Evolutionary conservation across 225 moss, liverwort and hornwort species (phyloP).

Genomic region (Rhytidiadelphus loreus): DNA sequence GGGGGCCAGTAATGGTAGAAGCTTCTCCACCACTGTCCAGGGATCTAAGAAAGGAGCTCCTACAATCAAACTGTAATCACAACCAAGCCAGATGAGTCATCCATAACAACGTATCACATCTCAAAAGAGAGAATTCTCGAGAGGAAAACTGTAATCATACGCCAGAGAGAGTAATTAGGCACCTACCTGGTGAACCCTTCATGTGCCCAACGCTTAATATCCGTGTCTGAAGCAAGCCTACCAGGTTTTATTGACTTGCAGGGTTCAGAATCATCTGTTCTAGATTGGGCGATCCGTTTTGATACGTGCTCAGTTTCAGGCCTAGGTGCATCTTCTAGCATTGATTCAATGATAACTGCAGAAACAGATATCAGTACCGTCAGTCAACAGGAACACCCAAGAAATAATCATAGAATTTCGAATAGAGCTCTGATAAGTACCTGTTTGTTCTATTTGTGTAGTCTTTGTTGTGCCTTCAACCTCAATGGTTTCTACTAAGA

Average conservation of each 20-base stretch:
- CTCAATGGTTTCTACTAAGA: neutral
- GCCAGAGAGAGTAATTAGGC: neutral
- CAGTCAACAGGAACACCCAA: neutral
- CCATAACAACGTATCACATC: neutral
- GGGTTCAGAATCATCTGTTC: slow-evolving; percentile 4
- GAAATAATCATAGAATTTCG: neutral
- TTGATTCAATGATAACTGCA: slow-evolving; percentile 19
- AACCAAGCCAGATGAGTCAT: neutral
- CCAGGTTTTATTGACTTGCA: slow-evolving; percentile 26
- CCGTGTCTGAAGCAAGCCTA: slow-evolving; percentile 32
- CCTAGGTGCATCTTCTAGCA: neutral
- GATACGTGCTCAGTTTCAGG: neutral
- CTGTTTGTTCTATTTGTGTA: neutral
- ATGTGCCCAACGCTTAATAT: slow-evolving; percentile 58
- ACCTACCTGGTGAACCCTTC: slow-evolving; percentile 82
- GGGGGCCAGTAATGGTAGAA: slow-evolving; percentile 73
- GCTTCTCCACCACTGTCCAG: slow-evolving; percentile 62
- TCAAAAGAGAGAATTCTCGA: neutral
- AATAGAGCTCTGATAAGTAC: neutral
- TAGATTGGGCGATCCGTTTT: slow-evolving; percentile 18
- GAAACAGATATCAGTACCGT: neutral
- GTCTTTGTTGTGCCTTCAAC: neutral
- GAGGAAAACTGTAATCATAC: neutral
- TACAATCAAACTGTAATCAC: slow-evolving; percentile 68
- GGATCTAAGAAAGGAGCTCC: slow-evolving; percentile 85